phyloP scores from a whole-genome alignment of 495 filamentous ascomycete species.

The Pyrenula massariospora region DNA sequence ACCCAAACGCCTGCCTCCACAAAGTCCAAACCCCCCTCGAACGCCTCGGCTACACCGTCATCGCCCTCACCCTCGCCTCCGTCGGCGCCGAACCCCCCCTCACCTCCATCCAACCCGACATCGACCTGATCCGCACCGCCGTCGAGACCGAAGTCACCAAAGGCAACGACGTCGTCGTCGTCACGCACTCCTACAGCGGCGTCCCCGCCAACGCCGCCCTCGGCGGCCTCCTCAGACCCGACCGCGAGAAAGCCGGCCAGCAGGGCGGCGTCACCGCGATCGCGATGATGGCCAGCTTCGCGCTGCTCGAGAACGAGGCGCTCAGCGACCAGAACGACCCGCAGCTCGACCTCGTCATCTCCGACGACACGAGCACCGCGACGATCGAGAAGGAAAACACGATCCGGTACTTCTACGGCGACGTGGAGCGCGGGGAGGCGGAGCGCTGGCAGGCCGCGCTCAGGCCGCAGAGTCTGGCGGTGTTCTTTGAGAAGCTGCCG shows the following conservation, averaged over 20 bases:
- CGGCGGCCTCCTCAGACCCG: slow-evolving; percentile 19
- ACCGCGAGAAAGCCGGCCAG: slow-evolving; percentile 16
- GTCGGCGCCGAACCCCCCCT: slow-evolving; percentile 1
- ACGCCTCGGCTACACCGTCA: slow-evolving; percentile 20
- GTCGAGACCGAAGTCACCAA: slow-evolving; percentile 15
- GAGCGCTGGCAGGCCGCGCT: slow-evolving; percentile 2
- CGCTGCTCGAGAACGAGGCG: slow-evolving; percentile 13
- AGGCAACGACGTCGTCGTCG: slow-evolving; percentile 25
- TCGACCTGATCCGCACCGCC: slow-evolving; percentile 14
- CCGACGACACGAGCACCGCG: neutral
- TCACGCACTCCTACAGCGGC: slow-evolving; percentile 27
- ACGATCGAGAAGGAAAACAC: neutral
- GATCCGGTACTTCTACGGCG: slow-evolving; percentile 4
- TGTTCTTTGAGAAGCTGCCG: slow-evolving; percentile 9
- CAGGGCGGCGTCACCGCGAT: slow-evolving; percentile 27
- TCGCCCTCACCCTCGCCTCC: slow-evolving; percentile 25
- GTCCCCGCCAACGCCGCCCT: slow-evolving; percentile 26
- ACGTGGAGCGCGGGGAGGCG: slow-evolving; percentile 5
- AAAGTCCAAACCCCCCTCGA: slow-evolving; percentile 22
- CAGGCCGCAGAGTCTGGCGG: slow-evolving; percentile 8
- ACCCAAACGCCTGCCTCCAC: slow-evolving; percentile 19
- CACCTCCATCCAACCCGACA: slow-evolving; percentile 7
- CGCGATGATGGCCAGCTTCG: slow-evolving; percentile 22
- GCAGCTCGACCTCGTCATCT: neutral
- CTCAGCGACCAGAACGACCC: slow-evolving; percentile 3